Evolutionary conservation across 2,329 filamentous ascomycete genomes (phyloP).

Genomic region (Alternaria incomplexa): DNA sequence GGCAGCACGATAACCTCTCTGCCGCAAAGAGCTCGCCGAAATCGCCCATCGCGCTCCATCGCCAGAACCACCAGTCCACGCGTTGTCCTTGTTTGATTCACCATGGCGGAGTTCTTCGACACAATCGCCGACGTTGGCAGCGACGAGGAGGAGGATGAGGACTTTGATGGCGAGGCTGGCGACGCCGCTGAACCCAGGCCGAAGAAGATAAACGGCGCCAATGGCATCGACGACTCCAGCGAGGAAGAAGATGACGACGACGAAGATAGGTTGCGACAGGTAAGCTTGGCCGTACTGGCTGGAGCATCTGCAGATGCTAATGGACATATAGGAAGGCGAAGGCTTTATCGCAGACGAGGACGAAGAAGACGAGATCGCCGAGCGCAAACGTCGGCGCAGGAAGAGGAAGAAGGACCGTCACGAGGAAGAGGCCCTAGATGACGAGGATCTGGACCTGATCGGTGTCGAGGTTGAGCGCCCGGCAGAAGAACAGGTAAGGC

Average conservation of each 20-base stretch:
- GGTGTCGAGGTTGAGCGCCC: conserved; percentile 77
- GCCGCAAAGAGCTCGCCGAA: conserved; percentile 15
- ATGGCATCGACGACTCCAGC: conserved; percentile 46
- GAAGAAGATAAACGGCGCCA: conserved; percentile 37
- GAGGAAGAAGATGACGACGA: conserved; percentile 51
- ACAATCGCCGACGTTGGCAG: conserved; percentile 85
- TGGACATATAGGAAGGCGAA: conserved; percentile 72
- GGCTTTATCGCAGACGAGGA: conserved; percentile 97
- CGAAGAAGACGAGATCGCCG: conserved; percentile 70
- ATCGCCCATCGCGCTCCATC: conserved; percentile 8
- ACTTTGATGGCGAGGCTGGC: conserved; percentile 38
- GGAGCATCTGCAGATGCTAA: conserved; percentile 17
- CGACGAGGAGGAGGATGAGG: conserved; percentile 48
- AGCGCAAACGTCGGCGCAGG: conserved; percentile 65
- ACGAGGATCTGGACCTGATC: conserved; percentile 95
- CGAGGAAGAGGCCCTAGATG: conserved; percentile 84
- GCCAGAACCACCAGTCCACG: conserved; percentile 22
- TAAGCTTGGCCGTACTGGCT: conserved; percentile 19
- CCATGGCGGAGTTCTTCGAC: conserved; percentile 70
- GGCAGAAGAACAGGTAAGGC: conserved; percentile 69
- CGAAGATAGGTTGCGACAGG: conserved; percentile 42
- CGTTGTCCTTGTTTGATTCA: conserved; percentile 36
- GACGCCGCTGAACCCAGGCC: conserved; percentile 28
- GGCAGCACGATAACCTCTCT: conserved; percentile 12
- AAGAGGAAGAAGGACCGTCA: conserved; percentile 79